Percentiles rank a stretch among this genome's conserved stretches.
Evolutionary conservation across 352 stramenopile genomes (phyloP).

Genomic region (Nothophytophthora sp.): DNA sequence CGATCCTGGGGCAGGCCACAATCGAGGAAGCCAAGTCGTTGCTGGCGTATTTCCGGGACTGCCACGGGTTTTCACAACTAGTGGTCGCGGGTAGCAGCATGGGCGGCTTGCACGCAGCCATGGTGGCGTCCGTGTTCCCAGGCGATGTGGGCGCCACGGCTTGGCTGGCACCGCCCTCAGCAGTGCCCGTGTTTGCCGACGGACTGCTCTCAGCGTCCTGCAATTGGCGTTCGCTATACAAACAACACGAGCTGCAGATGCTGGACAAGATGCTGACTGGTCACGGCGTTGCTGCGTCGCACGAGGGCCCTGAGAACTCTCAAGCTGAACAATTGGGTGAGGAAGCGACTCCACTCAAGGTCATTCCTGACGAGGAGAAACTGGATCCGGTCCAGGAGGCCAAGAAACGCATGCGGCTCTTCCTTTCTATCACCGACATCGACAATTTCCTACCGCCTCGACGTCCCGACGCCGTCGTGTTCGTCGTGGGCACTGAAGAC

Average conservation of each 20-base stretch:
- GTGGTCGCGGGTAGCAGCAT: constrained; percentile 79
- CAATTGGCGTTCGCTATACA: constrained; percentile 75
- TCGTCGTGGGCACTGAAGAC: constrained; percentile 77
- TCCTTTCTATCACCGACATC: constrained; percentile 83
- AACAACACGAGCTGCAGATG: constrained; percentile 63
- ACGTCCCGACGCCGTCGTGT: constrained; percentile 69
- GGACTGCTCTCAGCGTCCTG: constrained; percentile 76
- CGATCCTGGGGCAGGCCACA: constrained; percentile 73
- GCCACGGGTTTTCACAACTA: constrained; percentile 54
- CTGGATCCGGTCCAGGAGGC: constrained; percentile 62
- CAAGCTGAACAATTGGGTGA: background rate
- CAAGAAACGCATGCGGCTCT: constrained; percentile 78
- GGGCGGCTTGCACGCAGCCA: constrained; percentile 76
- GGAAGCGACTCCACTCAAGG: too few relatives aligned
- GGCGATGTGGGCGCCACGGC: constrained; percentile 63
- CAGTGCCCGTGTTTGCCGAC: constrained; percentile 70
- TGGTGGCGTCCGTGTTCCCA: constrained; percentile 73
- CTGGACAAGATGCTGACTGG: constrained; percentile 71
- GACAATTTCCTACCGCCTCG: constrained; percentile 74
- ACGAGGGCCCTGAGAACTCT: constrained; percentile 12
- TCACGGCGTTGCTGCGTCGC: constrained; percentile 26
- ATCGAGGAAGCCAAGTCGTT: constrained; percentile 87
- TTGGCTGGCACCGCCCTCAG: constrained; percentile 75
- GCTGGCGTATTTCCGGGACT: constrained; percentile 57
- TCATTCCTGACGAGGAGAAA: background rate